Evolutionary conservation across 768 basidiomycete genomes (phyloP).

Genomic region (Suillus variegatus): DNA sequence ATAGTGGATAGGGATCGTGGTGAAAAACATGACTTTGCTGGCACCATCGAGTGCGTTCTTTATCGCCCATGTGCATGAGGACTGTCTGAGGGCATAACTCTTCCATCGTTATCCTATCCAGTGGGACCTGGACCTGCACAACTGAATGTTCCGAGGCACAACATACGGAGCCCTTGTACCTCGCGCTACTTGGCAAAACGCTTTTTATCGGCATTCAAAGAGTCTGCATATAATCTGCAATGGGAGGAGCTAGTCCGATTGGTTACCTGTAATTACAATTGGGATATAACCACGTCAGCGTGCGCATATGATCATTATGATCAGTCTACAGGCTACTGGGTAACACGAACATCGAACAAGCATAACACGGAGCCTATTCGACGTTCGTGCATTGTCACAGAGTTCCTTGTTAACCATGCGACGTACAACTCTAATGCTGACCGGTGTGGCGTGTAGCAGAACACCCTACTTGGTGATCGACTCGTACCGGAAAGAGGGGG

Average conservation of each 20-base stretch:
- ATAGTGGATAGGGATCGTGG: not conserved
- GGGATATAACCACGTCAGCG: not conserved
- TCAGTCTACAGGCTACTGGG: not conserved
- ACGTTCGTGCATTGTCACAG: too few relatives aligned
- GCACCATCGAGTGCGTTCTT: not conserved
- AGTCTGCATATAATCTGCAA: not conserved
- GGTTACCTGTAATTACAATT: not conserved
- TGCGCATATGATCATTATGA: not conserved
- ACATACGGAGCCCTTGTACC: not conserved
- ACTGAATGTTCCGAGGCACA: not conserved
- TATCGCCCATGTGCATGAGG: not conserved
- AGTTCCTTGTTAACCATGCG: too few relatives aligned
- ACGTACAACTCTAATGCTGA: too few relatives aligned
- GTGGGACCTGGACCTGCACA: not conserved
- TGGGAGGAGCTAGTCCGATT: not conserved
- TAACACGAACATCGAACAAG: too few relatives aligned
- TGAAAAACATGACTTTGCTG: not conserved
- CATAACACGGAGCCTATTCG: too few relatives aligned
- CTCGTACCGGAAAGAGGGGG: too few relatives aligned
- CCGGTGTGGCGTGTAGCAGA: too few relatives aligned
- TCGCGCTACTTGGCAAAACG: not conserved
- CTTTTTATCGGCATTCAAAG: too few relatives aligned
- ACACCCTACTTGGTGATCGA: too few relatives aligned
- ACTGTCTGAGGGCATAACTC: not conserved
- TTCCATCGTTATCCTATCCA: not conserved